phyloP scores from a whole-genome alignment of 164 flowering plant genomes.

The Macadamia integrifolia region DNA sequence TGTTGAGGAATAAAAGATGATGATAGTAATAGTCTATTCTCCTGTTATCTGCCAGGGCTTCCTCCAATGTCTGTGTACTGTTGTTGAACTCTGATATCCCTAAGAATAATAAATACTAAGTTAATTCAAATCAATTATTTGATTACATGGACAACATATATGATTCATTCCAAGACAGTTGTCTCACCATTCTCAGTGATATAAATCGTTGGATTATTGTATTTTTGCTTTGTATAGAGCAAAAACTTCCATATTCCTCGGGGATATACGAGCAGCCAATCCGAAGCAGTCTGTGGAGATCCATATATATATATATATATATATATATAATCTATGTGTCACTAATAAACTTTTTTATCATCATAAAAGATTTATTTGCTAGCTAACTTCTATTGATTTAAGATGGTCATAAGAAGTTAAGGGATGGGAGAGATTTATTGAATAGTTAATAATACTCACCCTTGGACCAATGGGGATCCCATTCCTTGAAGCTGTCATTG shows the following conservation, averaged over 20 bases:
- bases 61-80: slow-evolving; percentile 5
- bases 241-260: slow-evolving; percentile 34
- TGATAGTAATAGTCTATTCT: slow-evolving; percentile 20
- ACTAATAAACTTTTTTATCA: too few species aligned
- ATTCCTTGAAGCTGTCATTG: slow-evolving; percentile 20
- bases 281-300: slow-evolving; percentile 28
- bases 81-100: slow-evolving; percentile 16
- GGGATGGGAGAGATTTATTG: too few species aligned
- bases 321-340: too few species aligned
- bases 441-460: too few species aligned
- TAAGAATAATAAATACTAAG: not conserved
- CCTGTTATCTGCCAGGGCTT: slow-evolving; percentile 18
- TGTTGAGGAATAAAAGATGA: slow-evolving; percentile 20
- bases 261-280: slow-evolving; percentile 41
- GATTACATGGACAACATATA: too few species aligned
- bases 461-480: slow-evolving; percentile 32
- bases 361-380: too few species aligned
- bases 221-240: slow-evolving; percentile 30
- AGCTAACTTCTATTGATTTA: too few species aligned
- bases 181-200: slow-evolving; percentile 56
- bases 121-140: too few species aligned
- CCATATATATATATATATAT: too few species aligned
- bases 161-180: not conserved
- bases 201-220: slow-evolving; percentile 34
- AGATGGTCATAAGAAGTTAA: too few species aligned